phyloP scores from a whole-genome alignment of 345 rosid genomes.

The Salix dunnii region DNA sequence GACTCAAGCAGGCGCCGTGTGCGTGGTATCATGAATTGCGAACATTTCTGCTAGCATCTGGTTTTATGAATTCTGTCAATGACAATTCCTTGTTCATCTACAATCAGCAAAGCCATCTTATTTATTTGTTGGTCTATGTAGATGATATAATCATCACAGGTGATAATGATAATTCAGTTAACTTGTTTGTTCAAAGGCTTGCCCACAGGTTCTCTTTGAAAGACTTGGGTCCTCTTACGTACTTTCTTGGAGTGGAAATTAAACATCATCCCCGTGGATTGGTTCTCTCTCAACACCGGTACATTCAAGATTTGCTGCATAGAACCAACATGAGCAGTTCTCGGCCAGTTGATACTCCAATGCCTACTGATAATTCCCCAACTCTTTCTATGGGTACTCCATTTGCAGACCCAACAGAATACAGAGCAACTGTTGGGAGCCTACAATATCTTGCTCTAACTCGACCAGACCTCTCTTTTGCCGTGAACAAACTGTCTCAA shows the following conservation, averaged over 20 bases:
- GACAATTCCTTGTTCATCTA: background rate
- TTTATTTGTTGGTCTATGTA: background rate
- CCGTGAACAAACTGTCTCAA: too few relatives aligned
- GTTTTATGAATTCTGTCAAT: too few relatives aligned
- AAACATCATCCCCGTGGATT: too few relatives aligned
- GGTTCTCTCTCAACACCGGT: too few relatives aligned
- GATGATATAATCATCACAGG: background rate
- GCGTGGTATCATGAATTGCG: background rate
- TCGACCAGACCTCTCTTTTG: too few relatives aligned
- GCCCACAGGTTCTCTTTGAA: background rate
- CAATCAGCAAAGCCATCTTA: accelerated
- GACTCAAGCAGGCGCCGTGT: background rate
- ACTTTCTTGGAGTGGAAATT: background rate
- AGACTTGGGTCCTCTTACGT: accelerated
- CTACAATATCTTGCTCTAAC: too few relatives aligned
- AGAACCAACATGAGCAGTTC: too few relatives aligned
- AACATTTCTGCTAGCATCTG: accelerated
- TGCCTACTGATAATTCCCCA: too few relatives aligned
- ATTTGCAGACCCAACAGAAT: accelerated
- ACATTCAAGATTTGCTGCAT: too few relatives aligned
- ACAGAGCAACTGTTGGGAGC: too few relatives aligned
- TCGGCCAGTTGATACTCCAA: too few relatives aligned
- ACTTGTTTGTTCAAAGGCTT: background rate
- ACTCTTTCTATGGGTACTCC: too few relatives aligned
- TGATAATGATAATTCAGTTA: background rate